Evolutionary conservation across 208 protist species (phyloP).

Genomic region (Leishmania amazonensis): DNA sequence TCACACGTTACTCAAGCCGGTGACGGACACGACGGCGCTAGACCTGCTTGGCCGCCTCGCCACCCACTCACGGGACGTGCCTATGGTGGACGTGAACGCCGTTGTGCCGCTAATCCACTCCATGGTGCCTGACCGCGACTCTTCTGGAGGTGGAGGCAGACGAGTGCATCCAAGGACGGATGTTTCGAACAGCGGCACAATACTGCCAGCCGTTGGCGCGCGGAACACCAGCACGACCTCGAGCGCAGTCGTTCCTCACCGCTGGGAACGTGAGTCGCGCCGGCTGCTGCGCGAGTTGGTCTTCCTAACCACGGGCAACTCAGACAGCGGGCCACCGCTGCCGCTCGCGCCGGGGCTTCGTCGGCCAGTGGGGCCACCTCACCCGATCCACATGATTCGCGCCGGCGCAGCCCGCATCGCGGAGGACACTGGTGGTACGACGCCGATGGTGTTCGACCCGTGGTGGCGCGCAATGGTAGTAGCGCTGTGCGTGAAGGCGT

Average conservation of each 20-base stretch:
- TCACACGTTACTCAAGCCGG: constrained; percentile 65
- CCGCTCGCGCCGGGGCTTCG: constrained; percentile 34
- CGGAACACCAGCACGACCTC: not conserved
- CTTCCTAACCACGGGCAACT: constrained; percentile 56
- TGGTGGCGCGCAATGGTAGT: constrained; percentile 89
- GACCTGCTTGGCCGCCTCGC: constrained; percentile 38
- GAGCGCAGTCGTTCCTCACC: constrained; percentile 5
- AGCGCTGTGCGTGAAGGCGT: constrained; percentile 78
- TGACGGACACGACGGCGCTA: constrained; percentile 66
- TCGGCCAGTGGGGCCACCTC: constrained; percentile 31
- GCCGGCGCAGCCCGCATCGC: constrained; percentile 44
- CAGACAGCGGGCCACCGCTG: constrained; percentile 15
- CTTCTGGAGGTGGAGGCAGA: not conserved
- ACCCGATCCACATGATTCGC: constrained; percentile 50
- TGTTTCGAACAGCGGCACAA: not conserved
- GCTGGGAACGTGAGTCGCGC: constrained; percentile 47
- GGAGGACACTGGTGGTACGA: constrained; percentile 32
- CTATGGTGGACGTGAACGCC: constrained; percentile 81
- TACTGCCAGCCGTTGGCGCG: constrained; percentile 1
- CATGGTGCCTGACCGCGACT: constrained; percentile 5
- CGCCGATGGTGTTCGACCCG: constrained; percentile 82
- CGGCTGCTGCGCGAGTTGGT: constrained; percentile 51
- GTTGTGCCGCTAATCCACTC: constrained; percentile 62
- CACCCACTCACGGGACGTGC: constrained; percentile 37
- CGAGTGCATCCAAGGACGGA: not conserved